phyloP scores from a whole-genome alignment of 1,139 yeast species.

The Scheffersomyces titani region DNA sequence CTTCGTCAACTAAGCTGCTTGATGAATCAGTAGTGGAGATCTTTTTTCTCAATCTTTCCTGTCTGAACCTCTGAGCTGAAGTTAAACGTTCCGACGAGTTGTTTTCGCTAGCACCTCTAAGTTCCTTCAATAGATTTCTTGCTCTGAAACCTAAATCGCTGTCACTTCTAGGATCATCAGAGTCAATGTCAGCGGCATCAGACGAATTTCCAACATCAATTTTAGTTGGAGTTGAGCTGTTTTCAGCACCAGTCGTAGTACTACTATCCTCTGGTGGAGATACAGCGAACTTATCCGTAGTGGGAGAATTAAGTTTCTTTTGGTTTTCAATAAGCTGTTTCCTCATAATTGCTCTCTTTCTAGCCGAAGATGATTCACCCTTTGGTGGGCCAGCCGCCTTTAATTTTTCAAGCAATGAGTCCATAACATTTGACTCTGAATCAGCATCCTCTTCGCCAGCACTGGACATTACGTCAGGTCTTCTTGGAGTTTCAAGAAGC shows the following conservation, averaged over 20 bases:
- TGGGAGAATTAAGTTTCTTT: slow-evolving; percentile 17
- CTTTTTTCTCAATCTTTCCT: slow-evolving; percentile 29
- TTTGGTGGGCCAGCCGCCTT: slow-evolving; percentile 73
- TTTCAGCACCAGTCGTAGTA: slow-evolving; percentile 10
- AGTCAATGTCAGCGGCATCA: slow-evolving; percentile 6
- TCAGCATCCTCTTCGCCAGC: slow-evolving; percentile 26
- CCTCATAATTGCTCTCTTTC: slow-evolving; percentile 79
- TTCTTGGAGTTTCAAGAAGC: slow-evolving; percentile 51
- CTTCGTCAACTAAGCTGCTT: slow-evolving; percentile 6
- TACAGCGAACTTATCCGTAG: slow-evolving; percentile 1
- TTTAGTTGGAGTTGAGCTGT: slow-evolving; percentile 6
- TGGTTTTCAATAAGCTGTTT: slow-evolving; percentile 51
- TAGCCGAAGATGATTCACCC: slow-evolving; percentile 77
- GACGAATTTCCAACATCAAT: slow-evolving; percentile 3
- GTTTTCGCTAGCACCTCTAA: slow-evolving; percentile 42
- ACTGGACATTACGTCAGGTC: slow-evolving; percentile 16
- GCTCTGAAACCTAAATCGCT: slow-evolving; percentile 62
- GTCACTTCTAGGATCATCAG: slow-evolving; percentile 17
- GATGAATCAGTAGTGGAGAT: slow-evolving; percentile 9
- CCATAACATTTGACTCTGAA: slow-evolving; percentile 63
- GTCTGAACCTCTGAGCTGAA: slow-evolving; percentile 42
- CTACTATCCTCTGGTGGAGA: slow-evolving; percentile 2
- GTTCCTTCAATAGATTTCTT: slow-evolving; percentile 56
- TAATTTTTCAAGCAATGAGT: slow-evolving; percentile 67
- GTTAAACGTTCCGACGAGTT: slow-evolving; percentile 17